A percentile compares a stretch with the other conserved stretches of the same genome.
Conservation (phyloP, 2,329 filamentous ascomycete genomes). For the Corinectria fuckeliana region DNA sequence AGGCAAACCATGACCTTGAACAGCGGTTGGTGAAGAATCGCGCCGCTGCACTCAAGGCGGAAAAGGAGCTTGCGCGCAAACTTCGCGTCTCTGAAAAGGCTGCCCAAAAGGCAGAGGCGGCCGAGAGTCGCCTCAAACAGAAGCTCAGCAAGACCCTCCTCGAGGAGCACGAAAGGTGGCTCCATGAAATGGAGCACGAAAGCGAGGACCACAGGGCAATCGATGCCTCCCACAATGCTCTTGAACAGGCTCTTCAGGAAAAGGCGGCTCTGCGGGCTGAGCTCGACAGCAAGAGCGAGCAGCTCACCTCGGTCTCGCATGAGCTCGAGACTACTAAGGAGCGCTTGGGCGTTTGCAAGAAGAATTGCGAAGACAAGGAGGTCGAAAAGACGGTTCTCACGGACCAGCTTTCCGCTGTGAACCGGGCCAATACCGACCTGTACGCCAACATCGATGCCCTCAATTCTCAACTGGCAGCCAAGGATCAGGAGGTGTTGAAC, state of each 20-base stretch:
- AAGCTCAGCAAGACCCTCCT: slow-evolving; percentile 4
- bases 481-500: not conserved
- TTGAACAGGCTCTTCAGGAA: not conserved
- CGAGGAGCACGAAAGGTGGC: slow-evolving; percentile 2
- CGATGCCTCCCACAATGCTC: not conserved
- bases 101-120: not conserved
- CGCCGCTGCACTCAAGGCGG: not conserved
- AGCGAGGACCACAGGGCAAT: not conserved
- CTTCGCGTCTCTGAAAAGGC: slow-evolving; percentile 1
- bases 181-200: not conserved
- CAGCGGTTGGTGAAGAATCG: not conserved
- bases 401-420: not conserved
- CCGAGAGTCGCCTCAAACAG: not conserved
- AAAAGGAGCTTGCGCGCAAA: not conserved
- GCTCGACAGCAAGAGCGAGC: not conserved
- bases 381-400: not conserved
- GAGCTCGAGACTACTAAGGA: not conserved
- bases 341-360: not conserved
- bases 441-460: not conserved
- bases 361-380: slow-evolving; percentile 1
- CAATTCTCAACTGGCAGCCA: not conserved
- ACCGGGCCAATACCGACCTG: not conserved
- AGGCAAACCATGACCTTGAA: not conserved
- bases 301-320: not conserved
- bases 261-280: not conserved